Conservation (phyloP, 371 early-diverging fungal genomes). For the Mortierella sp. region DNA sequence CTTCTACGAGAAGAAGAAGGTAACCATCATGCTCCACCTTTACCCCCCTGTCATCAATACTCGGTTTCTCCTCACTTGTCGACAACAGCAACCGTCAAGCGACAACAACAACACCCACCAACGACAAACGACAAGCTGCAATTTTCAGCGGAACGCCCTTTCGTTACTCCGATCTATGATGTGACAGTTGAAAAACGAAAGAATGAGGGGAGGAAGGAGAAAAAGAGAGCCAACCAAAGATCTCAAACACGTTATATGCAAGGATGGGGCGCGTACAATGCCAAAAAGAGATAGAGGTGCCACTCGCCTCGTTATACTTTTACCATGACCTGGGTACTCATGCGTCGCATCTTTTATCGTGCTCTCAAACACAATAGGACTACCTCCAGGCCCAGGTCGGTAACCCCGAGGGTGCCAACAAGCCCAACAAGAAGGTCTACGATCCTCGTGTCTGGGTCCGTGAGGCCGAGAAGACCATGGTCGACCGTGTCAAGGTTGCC, state of each 20-base stretch:
- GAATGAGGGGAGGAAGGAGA: background rate
- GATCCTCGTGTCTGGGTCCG: conserved; percentile 93
- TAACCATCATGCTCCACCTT: conserved; percentile 7
- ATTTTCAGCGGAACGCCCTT: background rate
- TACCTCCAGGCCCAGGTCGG: conserved; percentile 92
- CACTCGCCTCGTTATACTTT: background rate
- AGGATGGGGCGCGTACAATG: background rate
- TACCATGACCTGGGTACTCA: background rate
- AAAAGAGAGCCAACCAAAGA: background rate
- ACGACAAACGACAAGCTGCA: background rate
- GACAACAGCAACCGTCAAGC: background rate
- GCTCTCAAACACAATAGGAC: conserved; percentile 44
- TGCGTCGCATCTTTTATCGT: background rate
- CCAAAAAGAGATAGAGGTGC: background rate
- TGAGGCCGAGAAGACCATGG: conserved; percentile 89
- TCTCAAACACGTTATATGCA: background rate
- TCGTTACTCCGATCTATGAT: background rate
- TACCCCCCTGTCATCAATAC: background rate
- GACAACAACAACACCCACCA: background rate
- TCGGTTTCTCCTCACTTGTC: background rate
- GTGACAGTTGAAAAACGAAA: conserved; percentile 1
- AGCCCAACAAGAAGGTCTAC: conserved; percentile 96
- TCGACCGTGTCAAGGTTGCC: conserved; percentile 82
- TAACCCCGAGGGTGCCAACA: conserved; percentile 90
- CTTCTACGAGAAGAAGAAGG: conserved; percentile 60